Base-by-base conservation (phyloP, 768 basidiomycete species). In the Hygrocybe punicea region DNA sequence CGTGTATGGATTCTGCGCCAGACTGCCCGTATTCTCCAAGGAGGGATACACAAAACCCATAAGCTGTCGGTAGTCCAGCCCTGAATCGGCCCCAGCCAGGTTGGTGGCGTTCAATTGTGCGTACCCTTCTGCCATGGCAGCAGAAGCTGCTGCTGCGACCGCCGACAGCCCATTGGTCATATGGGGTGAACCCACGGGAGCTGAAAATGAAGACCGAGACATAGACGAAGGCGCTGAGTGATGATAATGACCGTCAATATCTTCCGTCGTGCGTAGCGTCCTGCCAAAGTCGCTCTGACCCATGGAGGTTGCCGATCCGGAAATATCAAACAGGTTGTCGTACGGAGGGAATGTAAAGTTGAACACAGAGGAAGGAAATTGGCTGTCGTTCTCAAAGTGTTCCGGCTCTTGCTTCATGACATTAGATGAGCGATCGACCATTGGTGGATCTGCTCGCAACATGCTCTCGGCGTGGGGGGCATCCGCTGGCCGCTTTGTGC, bases 381-480 rank as follows among this genome's bases (percentile, higher is more conserved):
- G 73, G 67, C 75, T 79, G 40, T 64, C 68, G 36, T 64, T 68
- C 52, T 73, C 73, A 53, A 73, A 76, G 29, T 71, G 69, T 55
- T 82, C 74, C 42, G 58, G 60, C 59, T 70, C 79, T 60, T 76
- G 67, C 62, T 72, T 71, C 59, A 64, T 59, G 58, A 60, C 34
- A 34, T 63, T 61, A 58, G 61, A 48, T 55, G 66, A 51, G 63
- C 48, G 52, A 61, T 54, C 55, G 71, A 58, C 48, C 64, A 68
- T 47, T 17, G 86, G 84, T 3, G 87, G 86, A 74, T 93, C 91
- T 48, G 82, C 87, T 46, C 90, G 86, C 54, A 93, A 70, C 74
- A 89, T 80, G 65, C 87, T 89, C 69, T 93, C 91, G 53, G 76
- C 81, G 64, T 89, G 91, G 37, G 89, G 85, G n/a, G 84, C 78